Conservation (phyloP, 2,329 filamentous ascomycete species). For the Ceratocystis huliohia region DNA sequence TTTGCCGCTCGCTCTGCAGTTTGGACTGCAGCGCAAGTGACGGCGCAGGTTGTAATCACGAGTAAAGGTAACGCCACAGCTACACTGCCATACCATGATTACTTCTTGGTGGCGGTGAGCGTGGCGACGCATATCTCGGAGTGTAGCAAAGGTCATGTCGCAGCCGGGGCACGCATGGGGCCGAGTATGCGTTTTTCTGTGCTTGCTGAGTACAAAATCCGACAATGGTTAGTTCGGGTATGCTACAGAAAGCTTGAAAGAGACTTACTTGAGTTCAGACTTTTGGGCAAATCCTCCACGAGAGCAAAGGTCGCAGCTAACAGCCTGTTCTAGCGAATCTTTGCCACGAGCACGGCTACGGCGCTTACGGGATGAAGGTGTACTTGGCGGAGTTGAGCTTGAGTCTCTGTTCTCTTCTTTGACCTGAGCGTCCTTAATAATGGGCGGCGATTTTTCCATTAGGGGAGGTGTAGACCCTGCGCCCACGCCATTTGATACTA, state of each 20-base stretch:
- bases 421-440: not conserved
- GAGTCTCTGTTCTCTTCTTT: not conserved
- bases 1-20: not conserved
- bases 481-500: not conserved
- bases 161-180: conserved; percentile 12
- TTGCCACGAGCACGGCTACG: not conserved
- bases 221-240: not conserved
- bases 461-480: not conserved
- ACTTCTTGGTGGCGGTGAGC: conserved; percentile 10
- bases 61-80: conserved; percentile 14
- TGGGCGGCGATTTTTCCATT: not conserved
- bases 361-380: not conserved
- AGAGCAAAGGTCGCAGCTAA: not conserved
- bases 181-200: conserved; percentile 11
- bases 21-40: conserved; percentile 4
- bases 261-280: not conserved
- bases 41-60: conserved; percentile 20
- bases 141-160: conserved; percentile 1
- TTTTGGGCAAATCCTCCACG: not conserved
- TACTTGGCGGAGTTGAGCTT: not conserved
- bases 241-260: not conserved
- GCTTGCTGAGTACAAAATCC: conserved; percentile 4
- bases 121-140: conserved; percentile 17
- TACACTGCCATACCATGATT: conserved; percentile 13
- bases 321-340: not conserved